Conservation (phyloP, 2,329 filamentous ascomycete genomes). For the Chalaropsis thielavioides region DNA sequence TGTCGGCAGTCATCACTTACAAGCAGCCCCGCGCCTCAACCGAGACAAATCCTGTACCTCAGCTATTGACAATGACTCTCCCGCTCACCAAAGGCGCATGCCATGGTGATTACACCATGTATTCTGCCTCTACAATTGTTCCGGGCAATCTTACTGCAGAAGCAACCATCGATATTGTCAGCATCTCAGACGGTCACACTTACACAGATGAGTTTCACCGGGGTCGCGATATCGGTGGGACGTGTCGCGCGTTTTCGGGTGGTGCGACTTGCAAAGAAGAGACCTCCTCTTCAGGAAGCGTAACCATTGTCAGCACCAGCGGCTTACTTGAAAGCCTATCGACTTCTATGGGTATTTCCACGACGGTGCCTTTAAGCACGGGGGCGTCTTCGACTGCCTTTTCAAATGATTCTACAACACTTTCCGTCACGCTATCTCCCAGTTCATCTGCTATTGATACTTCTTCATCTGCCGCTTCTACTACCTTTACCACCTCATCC, state of each 20-base stretch:
- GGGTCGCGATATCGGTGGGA: conserved; percentile 30
- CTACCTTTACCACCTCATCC: conserved; percentile 1
- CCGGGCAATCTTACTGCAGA: conserved; percentile 32
- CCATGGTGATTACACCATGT: conserved; percentile 36
- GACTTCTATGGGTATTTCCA: conserved; percentile 16
- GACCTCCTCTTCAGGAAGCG: conserved; percentile 17
- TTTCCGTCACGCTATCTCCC: not conserved
- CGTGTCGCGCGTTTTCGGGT: conserved; percentile 30
- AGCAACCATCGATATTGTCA: conserved; percentile 33
- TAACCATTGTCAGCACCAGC: not conserved
- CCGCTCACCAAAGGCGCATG: conserved; percentile 31
- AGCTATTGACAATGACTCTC: conserved; percentile 27
- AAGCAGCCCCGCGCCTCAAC: conserved; percentile 29
- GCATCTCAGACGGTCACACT: conserved; percentile 28
- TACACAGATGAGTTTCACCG: conserved; percentile 36
- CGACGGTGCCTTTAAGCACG: conserved; percentile 7
- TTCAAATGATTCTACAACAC: not conserved
- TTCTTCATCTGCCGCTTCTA: not conserved
- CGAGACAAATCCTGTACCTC: conserved; percentile 26
- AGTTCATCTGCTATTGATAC: not conserved
- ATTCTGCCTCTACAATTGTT: conserved; percentile 30
- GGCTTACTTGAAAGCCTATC: not conserved
- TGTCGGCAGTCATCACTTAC: conserved; percentile 31
- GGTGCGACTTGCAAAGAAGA: conserved; percentile 22
- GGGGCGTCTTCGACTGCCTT: conserved; percentile 10